phyloP scores from a whole-genome alignment of 2,329 filamentous ascomycete genomes.

The Ophiosphaerella herpotricha region DNA sequence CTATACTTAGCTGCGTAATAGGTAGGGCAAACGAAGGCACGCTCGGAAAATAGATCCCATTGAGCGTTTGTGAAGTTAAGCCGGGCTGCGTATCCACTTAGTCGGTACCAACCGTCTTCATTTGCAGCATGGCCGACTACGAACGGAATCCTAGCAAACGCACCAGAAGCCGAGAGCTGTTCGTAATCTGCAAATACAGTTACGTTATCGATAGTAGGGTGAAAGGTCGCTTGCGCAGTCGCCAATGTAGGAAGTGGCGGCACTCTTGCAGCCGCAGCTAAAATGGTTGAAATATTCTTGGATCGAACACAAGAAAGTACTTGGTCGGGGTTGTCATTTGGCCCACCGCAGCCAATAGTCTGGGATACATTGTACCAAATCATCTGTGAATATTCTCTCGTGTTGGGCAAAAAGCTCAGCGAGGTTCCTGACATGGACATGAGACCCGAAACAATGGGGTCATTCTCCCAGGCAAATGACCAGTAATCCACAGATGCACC shows the following conservation, averaged over 20 bases:
- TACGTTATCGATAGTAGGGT: constrained; percentile 36
- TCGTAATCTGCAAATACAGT: constrained; percentile 38
- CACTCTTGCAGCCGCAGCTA: constrained; percentile 33
- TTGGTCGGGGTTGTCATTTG: constrained; percentile 20
- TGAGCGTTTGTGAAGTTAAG: constrained; percentile 26
- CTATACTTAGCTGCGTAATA: constrained; percentile 23
- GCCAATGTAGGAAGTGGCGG: constrained; percentile 32
- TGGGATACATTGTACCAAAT: constrained; percentile 46
- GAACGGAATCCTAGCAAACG: constrained; percentile 30
- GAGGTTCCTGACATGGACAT: no score
- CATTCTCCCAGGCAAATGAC: no score
- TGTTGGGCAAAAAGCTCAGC: constrained; percentile 36
- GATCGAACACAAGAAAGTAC: constrained; percentile 46
- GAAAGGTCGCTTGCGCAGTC: constrained; percentile 32
- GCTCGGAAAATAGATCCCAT: constrained; percentile 30
- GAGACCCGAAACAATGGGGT: no score
- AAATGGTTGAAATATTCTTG: constrained; percentile 22
- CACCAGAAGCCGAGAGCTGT: constrained; percentile 22
- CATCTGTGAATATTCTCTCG: constrained; percentile 25
- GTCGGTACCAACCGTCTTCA: constrained; percentile 34
- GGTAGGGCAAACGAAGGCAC: constrained; percentile 31
- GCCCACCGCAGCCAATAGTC: constrained; percentile 42
- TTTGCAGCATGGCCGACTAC: constrained; percentile 30
- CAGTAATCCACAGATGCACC: no score
- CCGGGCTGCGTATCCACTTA: constrained; percentile 27